Percentiles rank a stretch among this genome's conserved stretches.
Evolutionary conservation across 208 protist species (phyloP).

Genomic region (Trypanosoma caninum): DNA sequence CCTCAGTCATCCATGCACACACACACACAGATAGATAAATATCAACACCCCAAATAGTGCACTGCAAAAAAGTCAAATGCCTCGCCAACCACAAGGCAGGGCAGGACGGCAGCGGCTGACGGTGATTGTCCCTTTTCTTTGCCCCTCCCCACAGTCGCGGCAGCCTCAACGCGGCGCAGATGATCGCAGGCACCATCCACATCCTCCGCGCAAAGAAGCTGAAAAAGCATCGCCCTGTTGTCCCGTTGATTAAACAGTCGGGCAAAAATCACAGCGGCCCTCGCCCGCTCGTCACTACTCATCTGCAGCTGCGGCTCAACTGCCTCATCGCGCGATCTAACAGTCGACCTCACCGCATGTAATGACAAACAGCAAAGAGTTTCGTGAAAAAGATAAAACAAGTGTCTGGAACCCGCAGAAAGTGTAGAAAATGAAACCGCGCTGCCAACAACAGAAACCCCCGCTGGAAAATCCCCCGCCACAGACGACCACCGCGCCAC

Average conservation of each 20-base stretch:
- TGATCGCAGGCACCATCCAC: not conserved
- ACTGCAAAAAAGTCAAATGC: constrained; percentile 16
- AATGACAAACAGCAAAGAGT: constrained; percentile 18
- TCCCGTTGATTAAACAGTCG: not conserved
- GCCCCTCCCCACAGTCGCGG: not conserved
- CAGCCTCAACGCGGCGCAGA: not conserved
- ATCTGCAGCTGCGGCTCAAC: not conserved
- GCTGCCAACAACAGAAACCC: not conserved
- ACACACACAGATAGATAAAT: no score
- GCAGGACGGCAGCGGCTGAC: not conserved
- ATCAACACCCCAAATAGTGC: constrained; percentile 17
- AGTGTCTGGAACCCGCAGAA: constrained; percentile 4
- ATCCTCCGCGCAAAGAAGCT: constrained; percentile 8
- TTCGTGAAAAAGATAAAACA: constrained; percentile 27
- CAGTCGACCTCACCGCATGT: not conserved
- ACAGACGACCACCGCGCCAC: not conserved
- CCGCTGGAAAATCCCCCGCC: not conserved
- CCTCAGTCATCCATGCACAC: no score
- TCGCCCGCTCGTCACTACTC: constrained; percentile 6
- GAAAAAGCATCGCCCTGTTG: not conserved
- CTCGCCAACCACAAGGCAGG: constrained; percentile 7
- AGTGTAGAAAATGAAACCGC: not conserved
- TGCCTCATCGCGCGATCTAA: not conserved
- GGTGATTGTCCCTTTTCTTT: not conserved
- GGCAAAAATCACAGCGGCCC: constrained; percentile 2